Conservation (phyloP, 306 rosid genomes). For the Quercus ilex region DNA sequence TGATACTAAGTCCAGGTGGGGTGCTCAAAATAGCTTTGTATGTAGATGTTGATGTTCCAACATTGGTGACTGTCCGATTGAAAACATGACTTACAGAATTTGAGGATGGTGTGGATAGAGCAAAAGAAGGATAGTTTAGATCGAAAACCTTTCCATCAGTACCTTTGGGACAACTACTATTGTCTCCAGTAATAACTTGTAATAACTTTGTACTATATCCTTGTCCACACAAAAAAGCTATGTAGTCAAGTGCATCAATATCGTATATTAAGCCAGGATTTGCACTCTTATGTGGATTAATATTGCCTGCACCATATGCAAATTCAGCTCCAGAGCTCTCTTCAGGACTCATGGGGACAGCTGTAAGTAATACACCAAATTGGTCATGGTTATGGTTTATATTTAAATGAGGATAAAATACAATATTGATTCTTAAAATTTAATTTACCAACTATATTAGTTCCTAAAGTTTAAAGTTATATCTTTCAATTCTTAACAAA, state of each 20-base stretch:
- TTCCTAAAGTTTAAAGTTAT: no score
- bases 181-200: not conserved
- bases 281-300: constrained; percentile 31
- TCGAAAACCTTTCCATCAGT: constrained; percentile 12
- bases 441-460: no score
- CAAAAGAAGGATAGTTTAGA: constrained; percentile 51
- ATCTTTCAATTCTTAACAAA: no score
- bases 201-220: constrained; percentile 27
- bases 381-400: not conserved
- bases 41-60: constrained; percentile 33
- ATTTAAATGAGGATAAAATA: not conserved
- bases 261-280: constrained; percentile 51
- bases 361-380: constrained; percentile 11
- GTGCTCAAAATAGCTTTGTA: constrained; percentile 31
- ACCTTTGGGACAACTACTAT: not conserved
- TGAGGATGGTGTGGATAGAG: constrained; percentile 9
- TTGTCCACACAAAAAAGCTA: constrained; percentile 40
- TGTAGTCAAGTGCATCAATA: constrained; percentile 21
- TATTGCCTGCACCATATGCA: constrained; percentile 44
- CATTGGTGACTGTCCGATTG: constrained; percentile 35
- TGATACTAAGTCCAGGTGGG: constrained; percentile 25
- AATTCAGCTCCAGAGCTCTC: constrained; percentile 31
- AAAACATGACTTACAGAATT: constrained; percentile 20
- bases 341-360: constrained; percentile 21
- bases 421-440: no score